phyloP scores from a whole-genome alignment of 129 eudicot species.

The Erigeron canadensis region DNA sequence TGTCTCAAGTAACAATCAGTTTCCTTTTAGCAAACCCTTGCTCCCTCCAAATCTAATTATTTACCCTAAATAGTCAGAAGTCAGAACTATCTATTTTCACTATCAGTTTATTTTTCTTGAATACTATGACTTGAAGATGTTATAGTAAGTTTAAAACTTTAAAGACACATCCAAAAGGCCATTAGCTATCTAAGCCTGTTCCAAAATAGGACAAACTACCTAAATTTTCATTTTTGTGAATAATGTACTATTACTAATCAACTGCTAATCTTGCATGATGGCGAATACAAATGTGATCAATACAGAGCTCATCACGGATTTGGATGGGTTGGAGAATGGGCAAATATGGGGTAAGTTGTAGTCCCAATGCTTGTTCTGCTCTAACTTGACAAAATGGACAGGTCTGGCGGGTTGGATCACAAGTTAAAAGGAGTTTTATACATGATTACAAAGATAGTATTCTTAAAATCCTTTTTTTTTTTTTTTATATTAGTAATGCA shows the following conservation, averaged over 20 bases:
- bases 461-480: neutral
- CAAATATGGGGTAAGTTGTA: conserved; percentile 81
- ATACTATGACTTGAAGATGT: neutral
- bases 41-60: neutral
- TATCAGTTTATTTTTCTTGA: neutral
- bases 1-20: neutral
- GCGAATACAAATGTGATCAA: neutral
- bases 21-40: neutral
- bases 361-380: conserved; percentile 6
- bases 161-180: neutral
- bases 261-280: conserved; percentile 24
- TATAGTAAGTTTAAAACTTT: neutral
- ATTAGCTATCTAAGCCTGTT: neutral
- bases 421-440: neutral
- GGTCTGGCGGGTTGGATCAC: neutral
- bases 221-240: conserved; percentile 8
- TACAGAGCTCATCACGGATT: conserved; percentile 99
- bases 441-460: neutral
- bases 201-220: neutral
- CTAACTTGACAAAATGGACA: neutral
- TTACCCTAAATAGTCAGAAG: neutral
- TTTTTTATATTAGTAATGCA: neutral
- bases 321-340: conserved; percentile 99
- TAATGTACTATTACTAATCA: neutral
- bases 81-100: neutral